Base-by-base conservation (phyloP, 2,329 filamentous ascomycete species). In the Fusarium paranaense region DNA sequence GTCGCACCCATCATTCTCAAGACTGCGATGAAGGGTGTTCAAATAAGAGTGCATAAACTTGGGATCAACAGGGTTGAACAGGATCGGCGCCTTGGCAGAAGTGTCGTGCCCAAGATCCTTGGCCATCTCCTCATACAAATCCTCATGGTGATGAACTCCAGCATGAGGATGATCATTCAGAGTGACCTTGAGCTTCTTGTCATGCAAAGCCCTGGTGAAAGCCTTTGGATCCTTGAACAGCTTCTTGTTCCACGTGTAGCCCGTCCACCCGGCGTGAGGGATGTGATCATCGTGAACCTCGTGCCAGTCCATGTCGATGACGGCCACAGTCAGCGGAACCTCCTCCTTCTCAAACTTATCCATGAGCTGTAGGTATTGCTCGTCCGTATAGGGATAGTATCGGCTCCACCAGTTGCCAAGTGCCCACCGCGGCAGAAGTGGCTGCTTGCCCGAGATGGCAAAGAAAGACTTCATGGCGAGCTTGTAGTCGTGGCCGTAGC, bases 271-370 rank as follows among this genome's bases (percentile, higher is more conserved):
- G n/a, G 85, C 85, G 62, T 83, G 80, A 13, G 79, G 80, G n/a
- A 85, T 82, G n/a, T 78, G 79, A 8, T 85, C 80, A 13, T 87
- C 86, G 2, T 85, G 78, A 1, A 91, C 89, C 50, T 87, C 78
- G 80, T 92, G 90, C 90, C 90, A 92, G 78, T 92, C 90, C 90
- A 92, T 92, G 75, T 92, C 90, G 5, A 92, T 80, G 1, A 92
- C 89, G 2, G 86, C 89, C 7, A 91, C 89, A 6, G 86, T 88
- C 40, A 92, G 81, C 0, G 90, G 90, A 8, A 92, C 85, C 0
- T 83, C 79, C 27, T 88, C 80, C 10, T 81, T 79, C 6, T 82
- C 78, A 71, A 92, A 92, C 59, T 84, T 83, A 64, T 90, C 87
- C 83, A 92, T 88, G 18, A 92, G 82, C 16, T 81, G 80, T 3